A percentile compares a stretch with the other conserved stretches of the same genome.
phyloP scores from a whole-genome alignment of 441 rosid genomes.

The Jatropha multifida region DNA sequence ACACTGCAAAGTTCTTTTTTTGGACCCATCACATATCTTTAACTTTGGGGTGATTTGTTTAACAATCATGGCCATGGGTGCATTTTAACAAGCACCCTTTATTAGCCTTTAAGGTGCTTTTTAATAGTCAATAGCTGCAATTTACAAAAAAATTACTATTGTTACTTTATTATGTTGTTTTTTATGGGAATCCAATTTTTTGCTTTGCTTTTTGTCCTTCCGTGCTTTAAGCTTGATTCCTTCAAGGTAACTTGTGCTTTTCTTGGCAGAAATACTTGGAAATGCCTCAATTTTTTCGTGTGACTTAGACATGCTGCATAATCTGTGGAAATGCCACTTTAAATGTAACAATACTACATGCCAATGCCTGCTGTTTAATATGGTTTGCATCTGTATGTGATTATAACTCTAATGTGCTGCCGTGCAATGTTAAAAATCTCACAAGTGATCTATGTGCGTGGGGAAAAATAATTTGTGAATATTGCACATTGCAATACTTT shows the following conservation, averaged over 20 bases:
- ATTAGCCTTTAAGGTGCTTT: neutral
- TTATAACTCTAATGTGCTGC: neutral
- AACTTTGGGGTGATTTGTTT: neutral
- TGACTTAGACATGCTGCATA: neutral
- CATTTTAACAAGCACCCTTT: neutral
- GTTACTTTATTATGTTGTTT: neutral
- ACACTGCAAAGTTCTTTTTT: neutral
- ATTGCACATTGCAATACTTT: too few relatives aligned
- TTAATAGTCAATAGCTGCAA: conserved; percentile 3
- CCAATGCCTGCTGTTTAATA: neutral
- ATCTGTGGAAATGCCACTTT: neutral
- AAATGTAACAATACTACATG: too few relatives aligned
- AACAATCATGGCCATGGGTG: neutral
- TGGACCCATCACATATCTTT: conserved; percentile 10
- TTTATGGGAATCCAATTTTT: conserved; percentile 6
- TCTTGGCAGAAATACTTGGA: neutral
- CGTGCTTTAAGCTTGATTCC: conserved; percentile 1
- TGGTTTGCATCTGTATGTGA: neutral
- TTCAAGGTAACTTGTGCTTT: neutral
- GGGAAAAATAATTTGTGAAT: neutral
- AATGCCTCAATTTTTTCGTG: neutral
- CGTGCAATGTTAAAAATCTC: neutral
- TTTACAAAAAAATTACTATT: neutral
- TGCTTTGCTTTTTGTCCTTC: neutral
- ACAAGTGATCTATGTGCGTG: neutral